A percentile compares a stretch with the other conserved stretches of the same genome.
Conservation (phyloP, 805 yeast genomes). For the Barnettozyma vustinii region DNA sequence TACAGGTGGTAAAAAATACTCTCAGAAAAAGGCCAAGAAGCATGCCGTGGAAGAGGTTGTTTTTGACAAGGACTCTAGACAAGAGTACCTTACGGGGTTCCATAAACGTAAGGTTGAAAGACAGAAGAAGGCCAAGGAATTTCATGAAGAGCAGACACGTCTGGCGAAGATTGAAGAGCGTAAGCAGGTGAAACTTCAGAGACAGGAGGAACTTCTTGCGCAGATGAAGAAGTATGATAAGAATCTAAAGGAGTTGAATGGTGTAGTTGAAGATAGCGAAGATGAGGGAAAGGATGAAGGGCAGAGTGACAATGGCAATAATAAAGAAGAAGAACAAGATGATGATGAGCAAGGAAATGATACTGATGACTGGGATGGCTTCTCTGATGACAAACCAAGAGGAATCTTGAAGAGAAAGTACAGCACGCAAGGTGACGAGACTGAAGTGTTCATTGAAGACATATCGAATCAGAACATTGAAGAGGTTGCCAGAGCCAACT, state of each 20-base stretch:
- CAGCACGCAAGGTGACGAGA: constrained; percentile 27
- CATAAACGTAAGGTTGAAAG: constrained; percentile 90
- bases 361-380: constrained; percentile 36
- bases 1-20: constrained; percentile 81
- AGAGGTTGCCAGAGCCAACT: constrained; percentile 55
- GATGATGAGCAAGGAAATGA: constrained; percentile 8
- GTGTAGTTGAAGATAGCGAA: constrained; percentile 14
- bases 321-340: constrained; percentile 26
- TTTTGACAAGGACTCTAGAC: constrained; percentile 74
- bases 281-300: constrained; percentile 16
- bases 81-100: constrained; percentile 87
- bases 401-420: constrained; percentile 23
- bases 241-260: constrained; percentile 29
- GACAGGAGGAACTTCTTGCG: constrained; percentile 57
- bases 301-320: constrained; percentile 20
- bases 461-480: constrained; percentile 49
- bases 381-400: constrained; percentile 27
- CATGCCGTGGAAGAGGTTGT: constrained; percentile 78
- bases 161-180: constrained; percentile 72
- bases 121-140: constrained; percentile 78
- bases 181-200: constrained; percentile 59
- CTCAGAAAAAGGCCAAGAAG: constrained; percentile 58
- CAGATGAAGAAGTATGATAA: constrained; percentile 56
- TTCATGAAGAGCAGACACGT: constrained; percentile 71
- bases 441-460: constrained; percentile 44